Percentiles rank a stretch among this genome's conserved stretches.
These are phyloP conservation scores for Triticum timopheevii DNA, from an alignment of 176 grass and related monocot species.

Conservation along the genomic window DNA sequence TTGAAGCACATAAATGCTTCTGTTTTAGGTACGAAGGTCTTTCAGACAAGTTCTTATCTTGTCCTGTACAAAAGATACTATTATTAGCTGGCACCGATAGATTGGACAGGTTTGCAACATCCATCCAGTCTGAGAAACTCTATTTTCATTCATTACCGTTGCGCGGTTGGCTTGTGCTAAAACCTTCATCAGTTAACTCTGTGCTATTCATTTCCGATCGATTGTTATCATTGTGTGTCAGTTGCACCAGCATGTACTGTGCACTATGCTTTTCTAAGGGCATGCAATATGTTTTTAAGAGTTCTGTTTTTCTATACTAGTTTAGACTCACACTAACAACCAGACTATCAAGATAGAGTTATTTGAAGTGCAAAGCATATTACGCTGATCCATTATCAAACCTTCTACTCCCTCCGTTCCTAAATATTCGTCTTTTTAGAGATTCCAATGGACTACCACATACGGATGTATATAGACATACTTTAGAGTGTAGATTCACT, in stretches of 20 bases:
- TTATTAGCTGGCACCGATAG: slow-evolving; percentile 96
- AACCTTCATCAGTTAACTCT: background rate
- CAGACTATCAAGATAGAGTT: background rate
- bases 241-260: background rate
- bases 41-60: slow-evolving; percentile 96
- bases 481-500: no score
- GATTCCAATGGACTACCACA: no score
- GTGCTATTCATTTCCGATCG: background rate
- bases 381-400: background rate
- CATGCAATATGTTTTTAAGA: background rate
- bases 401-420: no score
- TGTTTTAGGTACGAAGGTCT: slow-evolving; percentile 94
- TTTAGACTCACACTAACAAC: background rate
- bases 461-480: no score
- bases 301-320: slow-evolving; percentile 7
- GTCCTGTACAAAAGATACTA: slow-evolving; percentile 82
- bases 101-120: slow-evolving; percentile 81
- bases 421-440: no score
- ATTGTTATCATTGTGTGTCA: background rate
- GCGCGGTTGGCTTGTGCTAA: background rate
- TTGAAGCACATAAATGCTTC: slow-evolving; percentile 23
- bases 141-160: slow-evolving; percentile 28
- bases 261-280: background rate
- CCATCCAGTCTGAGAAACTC: background rate
- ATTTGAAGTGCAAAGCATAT: slow-evolving; percentile 19